Base-by-base conservation (phyloP, 2,329 filamentous ascomycete species). In the Pseudogymnoascus sp. region DNA sequence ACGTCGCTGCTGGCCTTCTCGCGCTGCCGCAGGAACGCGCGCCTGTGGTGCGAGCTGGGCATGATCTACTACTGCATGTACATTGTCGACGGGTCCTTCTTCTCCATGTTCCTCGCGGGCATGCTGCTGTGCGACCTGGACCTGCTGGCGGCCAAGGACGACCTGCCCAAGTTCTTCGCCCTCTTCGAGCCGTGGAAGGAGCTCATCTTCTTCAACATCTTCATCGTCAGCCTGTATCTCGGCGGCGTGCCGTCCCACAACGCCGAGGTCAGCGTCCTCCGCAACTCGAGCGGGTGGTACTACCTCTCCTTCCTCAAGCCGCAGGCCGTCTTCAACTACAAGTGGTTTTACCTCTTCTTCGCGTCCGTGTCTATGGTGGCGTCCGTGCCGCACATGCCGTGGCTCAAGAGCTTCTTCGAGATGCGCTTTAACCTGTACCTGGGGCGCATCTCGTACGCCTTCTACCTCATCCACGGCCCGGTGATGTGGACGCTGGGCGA, bases 271-370 rank as follows among this genome's bases (percentile, higher is more conserved):
- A 70, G 78, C 4, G 72, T 80, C 6, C 73, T 89, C 1, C 74
- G 77, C 23, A 77, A 77, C 23, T 84, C 80, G 15, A 80, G 83
- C 0, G 85, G 86, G 2, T 73, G 71, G 72, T 64, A 68, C 44
- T 67, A 67, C 57, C 42, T 71, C 8, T 69, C 84, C 0, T 79
- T 78, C 64, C 76, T 89, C 64, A 87, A 87, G 65, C 85, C 86
- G 0, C 84, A 88, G 69, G 86, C 86, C 1, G 82, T 86, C 10
- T 87, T 79, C 67, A 84, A 88, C 70, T 81, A 79, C 70, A 88
- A 88, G 72, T 88, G 85, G 85, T 88, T 88, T 74, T 88, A 80
- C 70, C 78, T 88, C 2, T 86, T 86, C 71, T 83, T 80, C 76
- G 85, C 84, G 0, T 79, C 86, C 1, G 76, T 78, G 23, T 78